Base-by-base conservation (phyloP, 306 rosid genomes). In the Quercus wislizeni region DNA sequence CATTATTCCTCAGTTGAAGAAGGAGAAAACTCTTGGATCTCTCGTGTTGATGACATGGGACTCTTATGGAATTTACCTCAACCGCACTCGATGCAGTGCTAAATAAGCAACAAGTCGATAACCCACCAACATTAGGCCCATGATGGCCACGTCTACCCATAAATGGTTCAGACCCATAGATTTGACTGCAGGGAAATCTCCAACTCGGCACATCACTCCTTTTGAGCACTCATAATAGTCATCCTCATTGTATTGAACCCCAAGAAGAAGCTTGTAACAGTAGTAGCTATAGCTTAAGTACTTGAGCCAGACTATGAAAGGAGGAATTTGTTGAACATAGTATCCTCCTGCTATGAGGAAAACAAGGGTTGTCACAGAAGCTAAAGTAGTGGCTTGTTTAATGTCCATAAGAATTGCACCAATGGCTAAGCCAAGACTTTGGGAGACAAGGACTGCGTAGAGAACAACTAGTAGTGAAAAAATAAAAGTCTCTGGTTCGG, bases 271-370 rank as follows among this genome's bases (percentile, higher is more conserved):
- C 87, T 91, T 95, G 94, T 95, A 95, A 54, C 97, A 95, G 76
- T 95, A 95, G 85, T 90, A 95, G 87, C 99, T 95, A 43, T 95
- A 95, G 85, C 99, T 95, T 33, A 95, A 85, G 78, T 90, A 95
- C 92, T 93, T 95, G 18, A 95, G 85, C 99, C 99, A 95, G 5
- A 87, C 89, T 6, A 95, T 95, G 84, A 95, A 93, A 7, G 96
- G 89, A 56, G 99, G 99, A 80, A 95, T 95, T 57, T 89, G 98
- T 65, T 93, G 97, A 62, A 95, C 76, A 30, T 95, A 95, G 92
- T 95, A 95, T 6, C 99, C 99, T 30, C 99, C 99, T 20, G 98
- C 99, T 55, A 95, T 95, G 85, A 95, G 97, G 80, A 95, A 95
- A 27, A 95, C 97, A 35, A 95, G 94, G 13, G 99, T 93, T 59